Evolutionary conservation across 1,139 yeast genomes (phyloP).

Genomic region (Protomyces arabidopsidicola): DNA sequence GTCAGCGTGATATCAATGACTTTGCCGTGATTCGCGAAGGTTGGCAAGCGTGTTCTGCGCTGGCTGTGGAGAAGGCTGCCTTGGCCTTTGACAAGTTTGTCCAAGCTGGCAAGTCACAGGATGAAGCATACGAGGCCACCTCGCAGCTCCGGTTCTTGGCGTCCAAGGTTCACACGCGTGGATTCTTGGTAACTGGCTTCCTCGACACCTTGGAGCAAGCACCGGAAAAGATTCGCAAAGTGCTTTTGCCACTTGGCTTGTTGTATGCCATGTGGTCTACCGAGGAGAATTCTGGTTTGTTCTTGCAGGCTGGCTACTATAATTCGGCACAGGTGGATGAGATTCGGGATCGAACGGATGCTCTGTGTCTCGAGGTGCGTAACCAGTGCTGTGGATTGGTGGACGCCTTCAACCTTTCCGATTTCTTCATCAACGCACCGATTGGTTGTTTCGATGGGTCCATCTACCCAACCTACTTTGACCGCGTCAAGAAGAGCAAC

Average conservation of each 20-base stretch:
- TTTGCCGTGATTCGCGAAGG: slow-evolving; percentile 40
- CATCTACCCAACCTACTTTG: slow-evolving; percentile 68
- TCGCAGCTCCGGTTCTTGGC: slow-evolving; percentile 46
- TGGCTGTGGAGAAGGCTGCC: slow-evolving; percentile 42
- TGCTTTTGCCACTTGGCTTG: slow-evolving; percentile 49
- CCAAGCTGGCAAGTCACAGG: slow-evolving; percentile 37
- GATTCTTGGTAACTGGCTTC: slow-evolving; percentile 42
- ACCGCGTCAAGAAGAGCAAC: slow-evolving; percentile 42
- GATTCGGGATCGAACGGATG: slow-evolving; percentile 40
- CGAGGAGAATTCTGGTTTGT: slow-evolving; percentile 71
- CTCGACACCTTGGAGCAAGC: slow-evolving; percentile 39
- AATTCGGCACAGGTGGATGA: slow-evolving; percentile 39
- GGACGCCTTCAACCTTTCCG: slow-evolving; percentile 85
- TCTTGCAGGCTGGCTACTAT: slow-evolving; percentile 61
- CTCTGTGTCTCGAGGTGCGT: slow-evolving; percentile 45
- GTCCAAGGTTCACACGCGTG: slow-evolving; percentile 46
- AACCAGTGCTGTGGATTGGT: slow-evolving; percentile 74
- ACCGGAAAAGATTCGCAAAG: slow-evolving; percentile 38
- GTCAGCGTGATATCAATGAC: slow-evolving; percentile 38
- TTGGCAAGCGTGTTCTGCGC: slow-evolving; percentile 45
- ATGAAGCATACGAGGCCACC: slow-evolving; percentile 45
- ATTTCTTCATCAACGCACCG: slow-evolving; percentile 78
- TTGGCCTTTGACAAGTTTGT: slow-evolving; percentile 33
- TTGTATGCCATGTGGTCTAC: slow-evolving; percentile 67
- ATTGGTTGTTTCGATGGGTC: slow-evolving; percentile 83